Evolutionary conservation across 306 rosid species (phyloP), one percentile per base, ranked within the genome.

Genomic region (Cicer cuneatum): DNA sequence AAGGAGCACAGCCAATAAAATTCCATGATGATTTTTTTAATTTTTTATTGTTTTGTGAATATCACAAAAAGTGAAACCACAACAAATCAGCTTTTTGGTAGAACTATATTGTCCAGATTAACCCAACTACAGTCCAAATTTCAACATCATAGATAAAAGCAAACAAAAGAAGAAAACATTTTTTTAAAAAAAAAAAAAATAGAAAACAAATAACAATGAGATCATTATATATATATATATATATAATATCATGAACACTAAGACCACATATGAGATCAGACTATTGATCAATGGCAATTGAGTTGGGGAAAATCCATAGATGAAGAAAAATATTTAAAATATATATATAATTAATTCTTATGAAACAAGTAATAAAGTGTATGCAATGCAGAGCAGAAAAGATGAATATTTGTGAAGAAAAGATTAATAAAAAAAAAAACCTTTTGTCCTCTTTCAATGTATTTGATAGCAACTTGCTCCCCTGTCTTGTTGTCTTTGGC

Each of bases 381-480:
- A 29, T 29, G 33, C 33, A 29, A 29, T 29, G 33, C 33, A 29
- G 33, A 29, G 33, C 33, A 29, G 33, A 29, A 29, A 29, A 29
- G 0, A 24, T 43, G 9, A 43, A 43, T 10, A 46, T 40, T 40
- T 40, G 43, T 40, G 43, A 40, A 6, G 16, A 10, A 10, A 11
- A 12, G 5, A 45, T 0, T 3, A 11, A 10, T 0, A 5, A 24
- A 5, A 24, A 10, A 5, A 1, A 13, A 0, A 10, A 93, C 99
- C 96, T 86, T 92, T 71, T 83, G 60, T 33, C 97, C 99, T 75
- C 99, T 90, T 83, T 87, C 86, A 66, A 90, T 90, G 87, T 87
- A 94, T 74, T 94, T 94, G 74, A 94, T 87, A 1, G 99, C 99
- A 78, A 92, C 92, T 79, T 88, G 97, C 45, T 94, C 93, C 46